Conservation (phyloP, 192 early-diverging fungal genomes). For the Umbelopsis vinacea region DNA sequence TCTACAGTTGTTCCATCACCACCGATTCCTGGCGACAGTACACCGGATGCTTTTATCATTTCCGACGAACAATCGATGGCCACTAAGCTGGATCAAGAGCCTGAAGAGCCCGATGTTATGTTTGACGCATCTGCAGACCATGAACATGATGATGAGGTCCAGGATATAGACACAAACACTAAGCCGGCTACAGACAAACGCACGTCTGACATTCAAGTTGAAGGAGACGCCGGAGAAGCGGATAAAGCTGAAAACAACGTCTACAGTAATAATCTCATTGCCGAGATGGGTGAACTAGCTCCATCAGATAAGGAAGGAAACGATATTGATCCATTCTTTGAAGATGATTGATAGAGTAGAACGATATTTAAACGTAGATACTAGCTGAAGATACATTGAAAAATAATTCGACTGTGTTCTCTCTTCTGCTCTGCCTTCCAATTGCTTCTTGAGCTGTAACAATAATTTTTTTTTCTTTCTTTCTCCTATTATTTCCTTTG, state of each 20-base stretch:
- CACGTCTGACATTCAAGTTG: background rate
- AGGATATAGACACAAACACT: background rate
- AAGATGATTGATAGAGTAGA: conserved; percentile 26
- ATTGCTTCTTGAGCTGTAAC: no score
- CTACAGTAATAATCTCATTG: background rate
- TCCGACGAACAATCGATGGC: background rate
- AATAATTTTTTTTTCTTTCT: no score
- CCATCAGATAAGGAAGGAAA: conserved; percentile 8
- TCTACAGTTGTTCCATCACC: conserved; percentile 29
- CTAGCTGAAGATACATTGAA: no score
- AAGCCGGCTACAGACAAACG: background rate
- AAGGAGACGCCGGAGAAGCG: background rate
- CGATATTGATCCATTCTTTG: conserved; percentile 42
- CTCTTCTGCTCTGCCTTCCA: no score
- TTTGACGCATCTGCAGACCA: conserved; percentile 31
- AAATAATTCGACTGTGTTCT: no score
- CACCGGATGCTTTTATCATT: conserved; percentile 1
- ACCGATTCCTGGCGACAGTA: conserved; percentile 25
- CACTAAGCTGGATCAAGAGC: background rate
- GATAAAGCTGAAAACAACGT: background rate
- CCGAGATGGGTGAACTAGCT: background rate
- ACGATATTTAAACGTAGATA: no score
- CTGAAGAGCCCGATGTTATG: conserved; percentile 21
- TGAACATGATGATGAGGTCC: background rate
- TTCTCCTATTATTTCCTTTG: no score